phyloP scores from a whole-genome alignment of 352 stramenopile genomes.

The Saprolegnia parasitica region DNA sequence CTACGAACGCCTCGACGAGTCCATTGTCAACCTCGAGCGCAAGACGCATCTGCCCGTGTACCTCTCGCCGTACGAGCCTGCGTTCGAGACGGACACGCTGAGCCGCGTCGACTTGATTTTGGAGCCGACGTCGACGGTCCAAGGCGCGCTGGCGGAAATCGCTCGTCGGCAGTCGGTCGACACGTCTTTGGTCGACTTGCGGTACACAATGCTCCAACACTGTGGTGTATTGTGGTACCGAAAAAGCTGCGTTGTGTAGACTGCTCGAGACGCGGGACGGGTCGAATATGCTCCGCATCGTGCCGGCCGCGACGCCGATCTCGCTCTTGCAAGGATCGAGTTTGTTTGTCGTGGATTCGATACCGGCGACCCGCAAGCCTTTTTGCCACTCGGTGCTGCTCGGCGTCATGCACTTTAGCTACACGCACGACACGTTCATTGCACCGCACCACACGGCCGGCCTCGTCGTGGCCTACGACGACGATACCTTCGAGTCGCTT shows the following conservation, averaged over 20 bases:
- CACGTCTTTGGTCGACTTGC: conserved; percentile 37
- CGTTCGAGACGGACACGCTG: conserved; percentile 41
- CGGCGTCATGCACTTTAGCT: conserved; percentile 73
- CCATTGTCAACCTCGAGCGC: conserved; percentile 81
- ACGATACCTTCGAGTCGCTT: conserved; percentile 59
- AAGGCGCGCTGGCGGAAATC: conserved; percentile 55
- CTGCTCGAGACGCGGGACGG: conserved; percentile 28
- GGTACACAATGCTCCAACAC: not conserved
- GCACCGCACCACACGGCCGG: conserved; percentile 65
- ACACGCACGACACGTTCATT: conserved; percentile 53
- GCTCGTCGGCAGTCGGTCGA: conserved; percentile 57
- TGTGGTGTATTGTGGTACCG: not conserved
- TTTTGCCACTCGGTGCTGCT: conserved; percentile 39
- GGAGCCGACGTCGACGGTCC: conserved; percentile 43
- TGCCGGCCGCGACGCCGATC: not conserved
- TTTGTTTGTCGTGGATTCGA: conserved; percentile 12
- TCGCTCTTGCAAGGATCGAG: not conserved
- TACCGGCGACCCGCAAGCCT: not conserved
- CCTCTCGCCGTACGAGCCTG: conserved; percentile 71
- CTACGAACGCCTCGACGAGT: conserved; percentile 62
- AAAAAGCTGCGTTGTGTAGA: conserved; percentile 30
- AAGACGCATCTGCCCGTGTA: conserved; percentile 77
- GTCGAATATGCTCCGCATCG: not conserved
- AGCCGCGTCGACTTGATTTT: conserved; percentile 64
- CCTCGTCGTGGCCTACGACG: conserved; percentile 55